Evolutionary conservation across 345 rosid species (phyloP).

Genomic region (Pelargonium nanum): DNA sequence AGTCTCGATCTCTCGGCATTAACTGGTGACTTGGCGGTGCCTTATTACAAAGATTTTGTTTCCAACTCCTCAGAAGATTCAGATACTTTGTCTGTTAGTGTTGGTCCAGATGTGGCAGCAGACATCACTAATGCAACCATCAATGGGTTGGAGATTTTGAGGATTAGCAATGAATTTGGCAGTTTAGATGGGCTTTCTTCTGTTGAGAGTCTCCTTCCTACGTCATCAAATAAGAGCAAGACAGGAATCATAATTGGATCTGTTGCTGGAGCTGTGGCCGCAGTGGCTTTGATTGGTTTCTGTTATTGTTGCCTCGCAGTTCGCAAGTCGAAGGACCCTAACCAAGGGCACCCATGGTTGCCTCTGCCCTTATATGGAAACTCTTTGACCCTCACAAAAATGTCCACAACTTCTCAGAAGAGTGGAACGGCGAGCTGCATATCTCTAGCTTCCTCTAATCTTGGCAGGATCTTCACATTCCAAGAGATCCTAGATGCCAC

Average conservation of each 20-base stretch:
- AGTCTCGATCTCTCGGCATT: slow-evolving; percentile 68
- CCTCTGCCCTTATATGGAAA: slow-evolving; percentile 87
- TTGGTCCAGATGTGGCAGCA: slow-evolving; percentile 68
- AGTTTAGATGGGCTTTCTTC: slow-evolving; percentile 66
- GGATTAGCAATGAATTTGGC: slow-evolving; percentile 63
- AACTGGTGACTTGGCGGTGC: slow-evolving; percentile 39
- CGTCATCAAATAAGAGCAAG: slow-evolving; percentile 28
- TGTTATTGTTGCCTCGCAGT: slow-evolving; percentile 51
- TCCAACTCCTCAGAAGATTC: slow-evolving; percentile 54
- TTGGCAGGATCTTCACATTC: slow-evolving; percentile 70
- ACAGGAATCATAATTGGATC: slow-evolving; percentile 37
- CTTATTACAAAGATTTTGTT: slow-evolving; percentile 71
- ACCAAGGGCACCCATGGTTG: slow-evolving; percentile 73
- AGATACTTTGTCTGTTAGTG: slow-evolving; percentile 53
- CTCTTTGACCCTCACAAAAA: slow-evolving; percentile 71
- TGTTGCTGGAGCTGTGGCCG: slow-evolving; percentile 34
- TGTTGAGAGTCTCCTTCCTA: slow-evolving; percentile 44
- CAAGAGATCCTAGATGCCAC: slow-evolving; percentile 93
- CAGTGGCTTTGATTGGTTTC: slow-evolving; percentile 35
- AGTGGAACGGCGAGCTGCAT: slow-evolving; percentile 83
- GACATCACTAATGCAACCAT: slow-evolving; percentile 53
- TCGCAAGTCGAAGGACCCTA: slow-evolving; percentile 42
- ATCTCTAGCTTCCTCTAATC: slow-evolving; percentile 65
- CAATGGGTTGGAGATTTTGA: slow-evolving; percentile 88
- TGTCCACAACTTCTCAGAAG: slow-evolving; percentile 80